These are phyloP conservation scores for Hyphopichia khmerensis DNA, from an alignment of 1,139 yeast species.

Conservation along the genomic window DNA sequence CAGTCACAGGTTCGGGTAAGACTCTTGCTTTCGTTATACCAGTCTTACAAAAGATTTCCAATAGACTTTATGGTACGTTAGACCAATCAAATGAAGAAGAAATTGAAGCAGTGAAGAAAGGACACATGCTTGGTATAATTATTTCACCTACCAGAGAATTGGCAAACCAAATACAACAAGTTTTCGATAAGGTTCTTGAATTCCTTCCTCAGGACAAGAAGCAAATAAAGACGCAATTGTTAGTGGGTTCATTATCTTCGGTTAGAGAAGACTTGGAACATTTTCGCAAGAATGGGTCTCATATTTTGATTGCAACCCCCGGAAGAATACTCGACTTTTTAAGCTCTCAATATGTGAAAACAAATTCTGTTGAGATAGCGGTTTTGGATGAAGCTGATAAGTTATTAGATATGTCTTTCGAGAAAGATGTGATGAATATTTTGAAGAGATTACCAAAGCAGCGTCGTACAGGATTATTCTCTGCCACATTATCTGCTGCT, in stretches of 20 bases:
- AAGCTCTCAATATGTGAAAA: constrained; percentile 47
- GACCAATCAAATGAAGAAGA: constrained; percentile 15
- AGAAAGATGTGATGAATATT: constrained; percentile 64
- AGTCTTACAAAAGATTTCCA: constrained; percentile 61
- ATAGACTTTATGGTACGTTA: constrained; percentile 22
- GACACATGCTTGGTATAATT: constrained; percentile 70
- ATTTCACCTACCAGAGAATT: constrained; percentile 92
- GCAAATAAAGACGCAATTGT: constrained; percentile 59
- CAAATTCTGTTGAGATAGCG: constrained; percentile 65
- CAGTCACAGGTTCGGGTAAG: constrained; percentile 97
- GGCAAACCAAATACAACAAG: constrained; percentile 77
- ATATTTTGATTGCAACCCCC: constrained; percentile 87
- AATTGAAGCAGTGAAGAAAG: constrained; percentile 44
- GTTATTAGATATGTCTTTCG: constrained; percentile 76
- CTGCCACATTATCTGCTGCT: constrained; percentile 87
- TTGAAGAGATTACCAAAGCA: constrained; percentile 77
- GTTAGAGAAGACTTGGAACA: constrained; percentile 72
- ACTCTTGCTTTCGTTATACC: constrained; percentile 88
- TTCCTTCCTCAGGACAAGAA: constrained; percentile 52
- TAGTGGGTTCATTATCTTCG: constrained; percentile 76
- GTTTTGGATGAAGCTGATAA: constrained; percentile 94
- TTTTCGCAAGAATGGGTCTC: constrained; percentile 58
- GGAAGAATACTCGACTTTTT: constrained; percentile 84
- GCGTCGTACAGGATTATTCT: constrained; percentile 88
- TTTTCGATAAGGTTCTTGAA: constrained; percentile 58